Percentiles rank a stretch among this genome's conserved stretches.
phyloP scores from a whole-genome alignment of 1,139 yeast species.

The Kodamaea ohmeri region DNA sequence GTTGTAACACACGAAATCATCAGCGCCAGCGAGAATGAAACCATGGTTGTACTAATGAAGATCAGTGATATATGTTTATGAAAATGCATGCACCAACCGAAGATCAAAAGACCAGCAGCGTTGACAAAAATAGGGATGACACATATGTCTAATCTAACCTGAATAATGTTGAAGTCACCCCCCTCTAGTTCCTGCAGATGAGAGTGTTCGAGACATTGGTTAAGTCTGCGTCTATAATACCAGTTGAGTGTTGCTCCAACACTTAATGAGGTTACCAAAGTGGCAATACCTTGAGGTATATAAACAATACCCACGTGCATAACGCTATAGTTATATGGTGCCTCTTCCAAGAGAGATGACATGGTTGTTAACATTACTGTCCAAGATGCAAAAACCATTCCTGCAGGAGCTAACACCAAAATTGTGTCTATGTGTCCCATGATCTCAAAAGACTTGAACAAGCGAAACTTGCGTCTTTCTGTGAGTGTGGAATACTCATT shows the following conservation, averaged over 20 bases:
- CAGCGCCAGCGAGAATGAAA: conserved; percentile 29
- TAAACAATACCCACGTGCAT: conserved; percentile 39
- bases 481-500: conserved; percentile 29
- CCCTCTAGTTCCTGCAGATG: not conserved
- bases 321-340: conserved; percentile 31
- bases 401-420: conserved; percentile 30
- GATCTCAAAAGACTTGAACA: conserved; percentile 31
- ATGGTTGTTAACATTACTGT: conserved; percentile 35
- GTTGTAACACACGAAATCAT: conserved; percentile 33
- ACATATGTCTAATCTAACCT: conserved; percentile 6
- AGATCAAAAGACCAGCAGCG: conserved; percentile 31
- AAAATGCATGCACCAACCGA: conserved; percentile 41
- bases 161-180: conserved; percentile 4
- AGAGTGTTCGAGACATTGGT: conserved; percentile 2
- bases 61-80: conserved; percentile 27
- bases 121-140: conserved; percentile 24
- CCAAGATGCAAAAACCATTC: conserved; percentile 39
- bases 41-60: conserved; percentile 30
- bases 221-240: conserved; percentile 21
- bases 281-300: conserved; percentile 38
- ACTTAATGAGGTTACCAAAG: conserved; percentile 30
- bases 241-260: conserved; percentile 30
- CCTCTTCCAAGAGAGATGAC: conserved; percentile 29
- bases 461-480: conserved; percentile 20
- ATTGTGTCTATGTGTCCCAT: conserved; percentile 25